Base-by-base conservation (phyloP, 768 basidiomycete genomes). In the Russula foetens region DNA sequence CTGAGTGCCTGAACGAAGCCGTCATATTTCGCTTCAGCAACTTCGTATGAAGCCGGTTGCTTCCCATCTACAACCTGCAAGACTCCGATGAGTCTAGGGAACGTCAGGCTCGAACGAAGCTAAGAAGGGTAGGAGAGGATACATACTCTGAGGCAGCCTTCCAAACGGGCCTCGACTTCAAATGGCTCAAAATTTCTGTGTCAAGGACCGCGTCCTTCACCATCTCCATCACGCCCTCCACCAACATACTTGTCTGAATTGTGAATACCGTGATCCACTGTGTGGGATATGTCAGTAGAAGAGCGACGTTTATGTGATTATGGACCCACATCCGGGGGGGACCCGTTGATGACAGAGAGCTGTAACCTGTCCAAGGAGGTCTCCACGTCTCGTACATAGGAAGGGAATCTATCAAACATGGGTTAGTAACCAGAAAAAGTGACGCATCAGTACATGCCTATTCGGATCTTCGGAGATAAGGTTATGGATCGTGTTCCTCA, bases 151-250 rank as follows among this genome's bases (percentile, higher is more conserved):
- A 15, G 11, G 60, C 54, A 12, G 35, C 54, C 15, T 41, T 21
- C 63, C 63, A 63, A 49, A 63, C 60, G 3, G 21, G 5, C 38
- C 49, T 56, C 28, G 63, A 63, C 23, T 43, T 62, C 28, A 64
- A 38, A 23, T 62, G 63, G 54, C 48, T 31, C 19, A 26, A 23
- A 15, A 50, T 23, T 3, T 62, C 31, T 12, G 26, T 2, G 9
- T 7, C 11, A 6, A 52, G 12, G 2, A 7, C 3, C 45, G 26
- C 26, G 19, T 3, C 21, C 35, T 38, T 29, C n/a, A 52, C n/a
- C n/a, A 64, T 50, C 26, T 56, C 50, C n/a, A 57, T 21, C 31
- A 56, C 45, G 24, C 63, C 63, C 14, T 64, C 43, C 6, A 64
- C 35, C 0, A 64, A 43, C 59, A 64, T 64, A 26, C 43, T 56